These are phyloP conservation scores for Debaryomyces coudertii DNA, from an alignment of 1,139 yeast genomes.

Conservation along the genomic window DNA sequence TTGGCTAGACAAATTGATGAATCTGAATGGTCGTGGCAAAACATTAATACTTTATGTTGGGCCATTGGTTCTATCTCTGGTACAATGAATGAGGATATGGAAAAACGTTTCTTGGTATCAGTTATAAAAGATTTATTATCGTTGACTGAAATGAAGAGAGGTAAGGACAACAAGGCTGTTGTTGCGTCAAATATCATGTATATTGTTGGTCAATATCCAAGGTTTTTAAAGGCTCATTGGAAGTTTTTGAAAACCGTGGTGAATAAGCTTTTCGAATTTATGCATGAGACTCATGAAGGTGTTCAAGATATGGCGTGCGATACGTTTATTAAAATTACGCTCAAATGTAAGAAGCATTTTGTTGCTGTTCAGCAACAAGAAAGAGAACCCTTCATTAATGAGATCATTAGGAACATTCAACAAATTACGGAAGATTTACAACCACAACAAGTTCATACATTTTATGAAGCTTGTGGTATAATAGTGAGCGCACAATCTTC, in stretches of 20 bases:
- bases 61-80: conserved; percentile 99
- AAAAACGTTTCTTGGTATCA: conserved; percentile 86
- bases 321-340: conserved; percentile 92
- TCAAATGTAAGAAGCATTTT: conserved; percentile 93
- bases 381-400: conserved; percentile 89
- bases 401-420: conserved; percentile 81
- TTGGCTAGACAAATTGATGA: conserved; percentile 93
- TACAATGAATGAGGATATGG: conserved; percentile 98
- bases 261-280: conserved; percentile 91
- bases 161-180: conserved; percentile 97
- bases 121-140: conserved; percentile 91
- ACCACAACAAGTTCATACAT: conserved; percentile 97
- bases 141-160: conserved; percentile 93
- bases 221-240: conserved; percentile 98
- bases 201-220: conserved; percentile 98
- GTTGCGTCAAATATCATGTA: conserved; percentile 99
- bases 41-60: conserved; percentile 96
- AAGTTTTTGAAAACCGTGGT: conserved; percentile 94
- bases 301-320: conserved; percentile 99
- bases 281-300: conserved; percentile 99
- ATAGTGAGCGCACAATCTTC: conserved; percentile 81
- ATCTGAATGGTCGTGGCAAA: conserved; percentile 99
- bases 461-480: conserved; percentile 96
- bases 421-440: conserved; percentile 87
- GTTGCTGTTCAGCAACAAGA: conserved; percentile 87